A percentile compares a stretch with the other conserved stretches of the same genome.
Conservation (phyloP, 805 yeast genomes). For the Zygoascus flipseniorum region DNA sequence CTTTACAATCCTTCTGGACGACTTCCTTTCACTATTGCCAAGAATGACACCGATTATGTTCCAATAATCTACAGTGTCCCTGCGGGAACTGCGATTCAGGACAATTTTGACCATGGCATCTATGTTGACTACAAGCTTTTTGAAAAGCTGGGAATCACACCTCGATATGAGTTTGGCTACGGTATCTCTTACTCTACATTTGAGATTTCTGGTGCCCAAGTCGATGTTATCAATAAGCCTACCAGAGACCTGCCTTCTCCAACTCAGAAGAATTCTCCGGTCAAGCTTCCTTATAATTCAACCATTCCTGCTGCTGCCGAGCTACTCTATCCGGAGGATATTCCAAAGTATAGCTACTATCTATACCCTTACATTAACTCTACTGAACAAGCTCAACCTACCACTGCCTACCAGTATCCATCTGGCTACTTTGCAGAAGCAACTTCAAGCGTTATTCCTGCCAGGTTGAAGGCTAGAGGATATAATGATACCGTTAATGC, state of each 20-base stretch:
- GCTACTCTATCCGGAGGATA: conserved; percentile 43
- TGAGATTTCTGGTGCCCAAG: conserved; percentile 34
- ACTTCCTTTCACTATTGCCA: conserved; percentile 56
- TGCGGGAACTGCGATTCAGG: conserved; percentile 30
- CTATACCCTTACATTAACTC: conserved; percentile 44
- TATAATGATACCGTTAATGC: not conserved
- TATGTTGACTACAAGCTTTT: conserved; percentile 50
- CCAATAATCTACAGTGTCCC: conserved; percentile 35
- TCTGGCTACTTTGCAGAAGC: conserved; percentile 26
- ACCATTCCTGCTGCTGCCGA: conserved; percentile 28
- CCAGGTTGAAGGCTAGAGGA: not conserved
- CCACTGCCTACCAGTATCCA: conserved; percentile 30
- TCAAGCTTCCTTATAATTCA: conserved; percentile 19
- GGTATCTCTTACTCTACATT: conserved; percentile 47
- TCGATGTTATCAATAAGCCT: conserved; percentile 31
- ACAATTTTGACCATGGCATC: conserved; percentile 34
- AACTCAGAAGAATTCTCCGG: conserved; percentile 34
- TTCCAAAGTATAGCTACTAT: conserved; percentile 45
- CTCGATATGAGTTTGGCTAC: conserved; percentile 54
- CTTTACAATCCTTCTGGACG: conserved; percentile 56
- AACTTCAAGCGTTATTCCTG: not conserved
- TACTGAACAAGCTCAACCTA: conserved; percentile 29
- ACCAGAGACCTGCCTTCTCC: conserved; percentile 34
- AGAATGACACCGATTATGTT: conserved; percentile 39
- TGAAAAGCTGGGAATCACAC: conserved; percentile 46